Evolutionary conservation across 352 stramenopile genomes (phyloP).

Genomic region (Globisporangium cystogenes): DNA sequence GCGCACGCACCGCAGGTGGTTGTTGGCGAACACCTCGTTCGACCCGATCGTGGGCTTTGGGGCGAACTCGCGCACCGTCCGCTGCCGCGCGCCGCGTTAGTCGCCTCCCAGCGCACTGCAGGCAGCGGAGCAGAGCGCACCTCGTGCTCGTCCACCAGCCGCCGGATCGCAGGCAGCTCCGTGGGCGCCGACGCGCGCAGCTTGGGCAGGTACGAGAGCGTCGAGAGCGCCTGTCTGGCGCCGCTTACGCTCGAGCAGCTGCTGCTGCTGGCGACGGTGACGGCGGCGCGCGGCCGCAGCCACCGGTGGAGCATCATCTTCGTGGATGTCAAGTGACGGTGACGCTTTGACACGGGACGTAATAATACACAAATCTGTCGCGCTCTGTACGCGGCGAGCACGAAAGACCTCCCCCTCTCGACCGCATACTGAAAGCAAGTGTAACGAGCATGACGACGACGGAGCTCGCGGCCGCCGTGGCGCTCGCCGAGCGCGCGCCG

Average conservation of each 20-base stretch:
- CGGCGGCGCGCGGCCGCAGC: too few relatives aligned
- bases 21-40: conserved; percentile 73
- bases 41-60: conserved; percentile 32
- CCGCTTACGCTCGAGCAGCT: too few relatives aligned
- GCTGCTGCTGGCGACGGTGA: background rate
- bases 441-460: conserved; percentile 20
- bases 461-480: conserved; percentile 41
- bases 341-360: too few relatives aligned
- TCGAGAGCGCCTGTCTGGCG: conserved; percentile 15
- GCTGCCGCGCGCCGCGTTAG: conserved; percentile 13
- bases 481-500: conserved; percentile 25
- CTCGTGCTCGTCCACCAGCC: conserved; percentile 42
- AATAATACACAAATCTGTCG: too few relatives aligned
- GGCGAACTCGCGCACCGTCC: conserved; percentile 31
- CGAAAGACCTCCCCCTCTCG: too few relatives aligned
- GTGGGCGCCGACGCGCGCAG: conserved; percentile 39
- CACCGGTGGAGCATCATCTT: too few relatives aligned
- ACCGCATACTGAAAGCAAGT: background rate
- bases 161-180: conserved; percentile 32
- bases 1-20: conserved; percentile 41
- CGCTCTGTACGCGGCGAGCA: too few relatives aligned
- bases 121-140: conserved; percentile 8
- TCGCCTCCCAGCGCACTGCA: background rate
- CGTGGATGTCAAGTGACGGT: too few relatives aligned
- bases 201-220: conserved; percentile 40